Conservation (phyloP, 208 protist species). For the Trypanosomatidae sp. region DNA sequence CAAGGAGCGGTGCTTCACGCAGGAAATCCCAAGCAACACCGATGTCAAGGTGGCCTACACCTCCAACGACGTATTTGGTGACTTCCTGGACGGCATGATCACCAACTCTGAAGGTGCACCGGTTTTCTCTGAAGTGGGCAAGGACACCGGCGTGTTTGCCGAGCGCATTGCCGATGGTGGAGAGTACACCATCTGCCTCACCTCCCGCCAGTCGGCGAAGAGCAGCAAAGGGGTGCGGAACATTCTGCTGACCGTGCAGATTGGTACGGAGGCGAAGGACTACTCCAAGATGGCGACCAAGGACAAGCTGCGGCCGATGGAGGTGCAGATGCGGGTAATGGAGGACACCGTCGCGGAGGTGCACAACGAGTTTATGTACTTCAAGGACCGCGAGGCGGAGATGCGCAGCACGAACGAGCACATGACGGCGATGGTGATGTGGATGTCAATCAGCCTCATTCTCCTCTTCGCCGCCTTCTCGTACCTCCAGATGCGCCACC, state of each 20-base stretch:
- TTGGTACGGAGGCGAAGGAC: slow-evolving; percentile 64
- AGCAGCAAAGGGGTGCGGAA: not conserved
- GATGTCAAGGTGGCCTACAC: slow-evolving; percentile 59
- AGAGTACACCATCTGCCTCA: slow-evolving; percentile 75
- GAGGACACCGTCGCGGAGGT: slow-evolving; percentile 81
- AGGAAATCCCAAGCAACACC: slow-evolving; percentile 71
- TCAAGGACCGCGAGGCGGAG: slow-evolving; percentile 78
- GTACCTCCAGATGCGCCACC: slow-evolving; percentile 66
- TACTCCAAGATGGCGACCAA: slow-evolving; percentile 69
- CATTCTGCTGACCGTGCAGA: slow-evolving; percentile 12
- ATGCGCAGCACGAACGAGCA: slow-evolving; percentile 89
- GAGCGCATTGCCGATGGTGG: slow-evolving; percentile 47
- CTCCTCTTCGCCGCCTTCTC: slow-evolving; percentile 72
- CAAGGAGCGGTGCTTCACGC: slow-evolving; percentile 70
- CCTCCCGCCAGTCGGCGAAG: slow-evolving; percentile 22
- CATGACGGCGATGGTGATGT: slow-evolving; percentile 69
- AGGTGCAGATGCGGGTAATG: slow-evolving; percentile 85
- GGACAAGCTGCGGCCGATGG: slow-evolving; percentile 91
- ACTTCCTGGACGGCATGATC: slow-evolving; percentile 56
- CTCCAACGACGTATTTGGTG: slow-evolving; percentile 44
- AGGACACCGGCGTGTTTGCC: slow-evolving; percentile 36
- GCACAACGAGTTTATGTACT: slow-evolving; percentile 87
- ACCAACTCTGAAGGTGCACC: slow-evolving; percentile 22
- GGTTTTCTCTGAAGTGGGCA: slow-evolving; percentile 22
- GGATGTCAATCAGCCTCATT: slow-evolving; percentile 58